Percentiles rank a stretch among this genome's conserved stretches.
phyloP scores from a whole-genome alignment of 2,329 filamentous ascomycete species.

The Thelonectria rubi region DNA sequence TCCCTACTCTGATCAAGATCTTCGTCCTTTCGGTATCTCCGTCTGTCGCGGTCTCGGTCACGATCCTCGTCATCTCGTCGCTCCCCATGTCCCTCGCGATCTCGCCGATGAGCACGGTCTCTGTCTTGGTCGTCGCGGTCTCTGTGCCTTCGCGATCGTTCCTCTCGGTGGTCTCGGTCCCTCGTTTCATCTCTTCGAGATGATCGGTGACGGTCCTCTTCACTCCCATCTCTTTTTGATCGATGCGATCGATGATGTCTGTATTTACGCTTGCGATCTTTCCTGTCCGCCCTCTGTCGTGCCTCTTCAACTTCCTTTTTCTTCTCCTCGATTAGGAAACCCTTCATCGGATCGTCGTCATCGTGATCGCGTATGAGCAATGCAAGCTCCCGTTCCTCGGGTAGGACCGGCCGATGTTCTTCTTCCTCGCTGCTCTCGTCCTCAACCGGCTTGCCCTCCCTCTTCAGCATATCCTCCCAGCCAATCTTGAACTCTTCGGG shows the following conservation, averaged over 20 bases:
- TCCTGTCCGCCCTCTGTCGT: constrained; percentile 60
- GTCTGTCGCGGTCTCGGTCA: constrained; percentile 35
- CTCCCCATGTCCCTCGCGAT: constrained; percentile 28
- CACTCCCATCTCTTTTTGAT: constrained; percentile 47
- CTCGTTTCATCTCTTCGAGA: constrained; percentile 51
- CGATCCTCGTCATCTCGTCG: constrained; percentile 28
- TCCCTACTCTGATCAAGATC: background rate
- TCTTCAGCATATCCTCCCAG: constrained; percentile 67
- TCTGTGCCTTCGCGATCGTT: constrained; percentile 44
- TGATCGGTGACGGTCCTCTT: constrained; percentile 44
- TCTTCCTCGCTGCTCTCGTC: constrained; percentile 59
- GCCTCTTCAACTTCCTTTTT: constrained; percentile 85
- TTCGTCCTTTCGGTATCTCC: constrained; percentile 30
- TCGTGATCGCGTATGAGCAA: constrained; percentile 82
- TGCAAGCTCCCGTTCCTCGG: constrained; percentile 83
- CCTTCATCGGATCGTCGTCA: constrained; percentile 98
- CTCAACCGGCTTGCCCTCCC: constrained; percentile 56
- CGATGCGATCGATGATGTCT: constrained; percentile 58
- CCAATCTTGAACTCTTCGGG: constrained; percentile 66
- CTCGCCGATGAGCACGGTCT: constrained; percentile 41
- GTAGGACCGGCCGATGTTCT: constrained; percentile 70
- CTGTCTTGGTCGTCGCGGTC: constrained; percentile 41
- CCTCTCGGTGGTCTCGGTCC: constrained; percentile 41
- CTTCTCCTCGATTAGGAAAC: constrained; percentile 88
- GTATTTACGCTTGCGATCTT: constrained; percentile 58